Conservation (phyloP, 1,284 basidiomycete species). For the Phenoliferia sp. region DNA sequence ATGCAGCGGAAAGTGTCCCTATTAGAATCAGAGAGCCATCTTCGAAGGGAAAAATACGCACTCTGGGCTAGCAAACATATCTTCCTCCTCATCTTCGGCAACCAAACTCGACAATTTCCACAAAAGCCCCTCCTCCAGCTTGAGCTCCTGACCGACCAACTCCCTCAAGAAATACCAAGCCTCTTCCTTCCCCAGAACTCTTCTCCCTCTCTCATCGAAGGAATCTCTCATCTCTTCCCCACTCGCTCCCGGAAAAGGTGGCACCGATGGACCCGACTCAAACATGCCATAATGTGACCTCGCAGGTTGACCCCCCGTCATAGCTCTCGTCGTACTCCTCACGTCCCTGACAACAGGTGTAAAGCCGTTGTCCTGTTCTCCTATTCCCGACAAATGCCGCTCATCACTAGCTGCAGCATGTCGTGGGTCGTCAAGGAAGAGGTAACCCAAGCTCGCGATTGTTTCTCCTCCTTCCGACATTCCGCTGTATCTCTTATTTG, state of each 20-base stretch:
- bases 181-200: constrained; percentile 11
- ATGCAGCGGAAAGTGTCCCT: neutral
- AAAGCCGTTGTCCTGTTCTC: neutral
- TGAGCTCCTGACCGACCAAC: constrained; percentile 22
- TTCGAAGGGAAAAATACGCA: neutral
- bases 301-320: neutral
- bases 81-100: constrained; percentile 6
- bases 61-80: neutral
- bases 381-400: too few species aligned
- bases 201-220: neutral
- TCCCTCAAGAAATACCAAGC: constrained; percentile 24
- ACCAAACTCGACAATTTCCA: constrained; percentile 21
- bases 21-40: neutral
- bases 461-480: neutral
- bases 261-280: neutral
- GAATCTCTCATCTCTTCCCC: neutral
- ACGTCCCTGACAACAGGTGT: neutral
- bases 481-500: neutral
- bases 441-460: neutral
- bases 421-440: neutral
- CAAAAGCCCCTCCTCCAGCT: constrained; percentile 13
- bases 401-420: too few species aligned
- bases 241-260: neutral
- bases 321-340: neutral
- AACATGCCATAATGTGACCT: neutral